phyloP scores from a whole-genome alignment of 495 filamentous ascomycete species.

The Glonium stellatum region DNA sequence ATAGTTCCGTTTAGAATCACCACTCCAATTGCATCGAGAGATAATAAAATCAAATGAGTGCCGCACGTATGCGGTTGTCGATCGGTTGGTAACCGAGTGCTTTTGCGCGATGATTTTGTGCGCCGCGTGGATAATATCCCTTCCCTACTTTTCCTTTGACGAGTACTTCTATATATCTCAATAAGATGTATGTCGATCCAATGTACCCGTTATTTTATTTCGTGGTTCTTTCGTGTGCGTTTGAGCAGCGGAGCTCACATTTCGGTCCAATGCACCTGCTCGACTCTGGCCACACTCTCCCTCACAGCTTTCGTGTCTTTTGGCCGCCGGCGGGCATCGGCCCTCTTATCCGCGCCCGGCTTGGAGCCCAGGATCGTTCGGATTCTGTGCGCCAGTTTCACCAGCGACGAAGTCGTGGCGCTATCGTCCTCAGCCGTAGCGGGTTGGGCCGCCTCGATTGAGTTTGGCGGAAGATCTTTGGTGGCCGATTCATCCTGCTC shows the following conservation, averaged over 20 bases:
- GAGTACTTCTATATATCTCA: too few species aligned
- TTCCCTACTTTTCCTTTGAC: too few species aligned
- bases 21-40: too few species aligned
- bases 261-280: conserved; percentile 18
- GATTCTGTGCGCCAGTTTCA: background rate
- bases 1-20: too few species aligned
- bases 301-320: background rate
- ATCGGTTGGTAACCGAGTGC: too few species aligned
- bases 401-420: background rate
- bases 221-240: too few species aligned
- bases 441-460: background rate
- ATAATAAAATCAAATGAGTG: too few species aligned
- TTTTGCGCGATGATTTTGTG: too few species aligned
- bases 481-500: background rate
- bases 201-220: too few species aligned
- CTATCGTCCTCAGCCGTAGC: background rate
- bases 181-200: too few species aligned
- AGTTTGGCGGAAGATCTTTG: background rate
- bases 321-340: background rate
- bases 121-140: too few species aligned
- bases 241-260: conserved; percentile 2
- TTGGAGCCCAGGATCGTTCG: conserved; percentile 11
- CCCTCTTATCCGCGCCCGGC: conserved; percentile 13
- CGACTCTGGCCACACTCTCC: conserved; percentile 6
- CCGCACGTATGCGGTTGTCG: too few species aligned